Percentiles rank a stretch among this genome's conserved stretches.
These are phyloP conservation scores for Coemansia sp. DNA, from an alignment of 192 early-diverging fungal genomes.

Conservation along the genomic window DNA sequence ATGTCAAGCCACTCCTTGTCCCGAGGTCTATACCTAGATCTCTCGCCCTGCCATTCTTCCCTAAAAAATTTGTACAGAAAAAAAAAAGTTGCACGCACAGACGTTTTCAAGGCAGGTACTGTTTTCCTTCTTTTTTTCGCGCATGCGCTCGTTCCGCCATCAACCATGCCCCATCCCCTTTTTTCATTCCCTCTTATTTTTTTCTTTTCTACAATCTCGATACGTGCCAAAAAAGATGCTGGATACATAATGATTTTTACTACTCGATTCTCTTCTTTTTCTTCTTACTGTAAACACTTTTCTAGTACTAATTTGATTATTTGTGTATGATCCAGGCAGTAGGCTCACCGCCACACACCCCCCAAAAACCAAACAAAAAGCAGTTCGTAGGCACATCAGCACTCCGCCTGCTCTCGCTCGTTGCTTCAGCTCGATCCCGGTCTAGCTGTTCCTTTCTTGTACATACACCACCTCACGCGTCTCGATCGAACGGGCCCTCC, in stretches of 20 bases:
- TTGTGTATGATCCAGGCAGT: neutral
- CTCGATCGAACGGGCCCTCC: neutral
- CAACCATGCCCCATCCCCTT: neutral
- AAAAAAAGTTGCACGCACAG: constrained; percentile 5
- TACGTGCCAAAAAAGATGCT: neutral
- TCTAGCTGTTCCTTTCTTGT: constrained; percentile 1
- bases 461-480: neutral
- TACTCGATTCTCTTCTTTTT: neutral
- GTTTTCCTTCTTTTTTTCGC: neutral
- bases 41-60: neutral
- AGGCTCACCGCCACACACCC: neutral
- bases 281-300: neutral
- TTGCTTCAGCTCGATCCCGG: neutral
- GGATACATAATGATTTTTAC: constrained; percentile 2
- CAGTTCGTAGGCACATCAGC: neutral
- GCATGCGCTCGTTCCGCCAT: constrained; percentile 4
- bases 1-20: constrained; percentile 1
- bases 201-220: neutral
- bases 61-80: constrained; percentile 2
- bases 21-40: neutral
- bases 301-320: neutral
- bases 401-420: neutral
- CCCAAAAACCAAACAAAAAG: neutral
- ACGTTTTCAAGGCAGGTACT: constrained; percentile 2
- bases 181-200: neutral